phyloP scores from a whole-genome alignment of 345 rosid species.

The Sonneratia caseolaris region DNA sequence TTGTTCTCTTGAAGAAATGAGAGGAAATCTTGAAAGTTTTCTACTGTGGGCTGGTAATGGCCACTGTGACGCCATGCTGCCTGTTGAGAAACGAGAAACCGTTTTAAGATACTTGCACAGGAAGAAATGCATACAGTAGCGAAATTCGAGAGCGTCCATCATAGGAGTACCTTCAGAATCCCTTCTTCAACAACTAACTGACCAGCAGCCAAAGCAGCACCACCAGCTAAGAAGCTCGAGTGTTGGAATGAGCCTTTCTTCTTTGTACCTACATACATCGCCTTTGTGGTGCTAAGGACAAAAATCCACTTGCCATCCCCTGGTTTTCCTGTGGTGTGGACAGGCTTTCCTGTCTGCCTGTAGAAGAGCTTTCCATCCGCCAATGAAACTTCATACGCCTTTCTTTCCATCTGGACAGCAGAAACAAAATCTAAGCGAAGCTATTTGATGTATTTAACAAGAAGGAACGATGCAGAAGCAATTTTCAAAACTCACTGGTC shows the following conservation, averaged over 20 bases:
- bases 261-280: slow-evolving; percentile 66
- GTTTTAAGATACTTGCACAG: neutral
- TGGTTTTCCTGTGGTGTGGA: slow-evolving; percentile 41
- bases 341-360: slow-evolving; percentile 52
- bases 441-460: slow-evolving; percentile 3
- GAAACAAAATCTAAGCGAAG: slow-evolving; percentile 10
- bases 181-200: slow-evolving; percentile 58
- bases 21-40: slow-evolving; percentile 68
- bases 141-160: neutral
- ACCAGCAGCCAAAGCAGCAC: slow-evolving; percentile 84
- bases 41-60: slow-evolving; percentile 85
- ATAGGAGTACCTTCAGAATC: slow-evolving; percentile 40
- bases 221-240: slow-evolving; percentile 96
- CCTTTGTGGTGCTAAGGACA: slow-evolving; percentile 71
- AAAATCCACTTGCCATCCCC: slow-evolving; percentile 80
- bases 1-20: slow-evolving; percentile 63
- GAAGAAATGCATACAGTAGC: neutral
- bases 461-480: slow-evolving; percentile 2
- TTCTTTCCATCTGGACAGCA: slow-evolving; percentile 66
- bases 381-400: slow-evolving; percentile 62
- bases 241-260: slow-evolving; percentile 83
- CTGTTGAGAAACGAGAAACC: slow-evolving; percentile 19
- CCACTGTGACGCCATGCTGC: slow-evolving; percentile 99
- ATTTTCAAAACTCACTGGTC: slow-evolving; percentile 52
- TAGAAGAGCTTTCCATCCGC: slow-evolving; percentile 57